These are phyloP conservation scores for Ocimum tenuiflorum DNA, from an alignment of 257 asterid genomes.

Conservation along the genomic window DNA sequence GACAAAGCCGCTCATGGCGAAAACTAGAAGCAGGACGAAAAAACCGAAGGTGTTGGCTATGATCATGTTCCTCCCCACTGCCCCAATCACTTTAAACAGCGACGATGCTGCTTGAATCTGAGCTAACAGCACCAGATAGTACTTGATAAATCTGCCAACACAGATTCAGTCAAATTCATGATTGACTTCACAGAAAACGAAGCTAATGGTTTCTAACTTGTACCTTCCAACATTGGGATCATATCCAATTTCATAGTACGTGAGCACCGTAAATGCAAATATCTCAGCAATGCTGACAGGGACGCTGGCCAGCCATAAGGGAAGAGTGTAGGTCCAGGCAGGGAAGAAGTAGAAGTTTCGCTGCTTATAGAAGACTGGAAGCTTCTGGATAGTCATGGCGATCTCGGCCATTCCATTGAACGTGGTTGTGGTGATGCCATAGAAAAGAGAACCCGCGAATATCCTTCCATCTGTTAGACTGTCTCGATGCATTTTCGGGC, in stretches of 20 bases:
- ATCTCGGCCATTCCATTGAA: conserved; percentile 44
- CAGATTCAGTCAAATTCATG: not conserved
- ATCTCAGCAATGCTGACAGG: conserved; percentile 35
- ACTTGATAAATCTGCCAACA: conserved; percentile 36
- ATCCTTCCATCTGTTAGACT: conserved; percentile 26
- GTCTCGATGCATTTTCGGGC: conserved; percentile 33
- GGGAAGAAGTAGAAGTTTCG: conserved; percentile 41
- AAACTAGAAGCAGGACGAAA: conserved; percentile 32
- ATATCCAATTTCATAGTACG: conserved; percentile 49
- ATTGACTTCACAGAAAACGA: not conserved
- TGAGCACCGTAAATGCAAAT: conserved; percentile 22
- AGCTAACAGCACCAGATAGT: conserved; percentile 32
- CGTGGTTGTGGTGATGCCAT: conserved; percentile 10
- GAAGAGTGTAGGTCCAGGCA: conserved; percentile 44
- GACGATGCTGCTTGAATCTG: conserved; percentile 39
- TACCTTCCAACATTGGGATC: conserved; percentile 44
- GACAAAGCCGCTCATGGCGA: conserved; percentile 40
- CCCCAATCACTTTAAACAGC: conserved; percentile 48
- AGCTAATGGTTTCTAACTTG: not conserved
- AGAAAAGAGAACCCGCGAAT: conserved; percentile 35
- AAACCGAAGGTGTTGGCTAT: conserved; percentile 49
- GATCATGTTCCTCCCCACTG: conserved; percentile 47
- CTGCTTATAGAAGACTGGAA: conserved; percentile 50
- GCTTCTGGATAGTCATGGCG: conserved; percentile 33
- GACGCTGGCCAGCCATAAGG: conserved; percentile 27